Conservation (phyloP, 2,329 filamentous ascomycete species). For the Stemphylium beticola region DNA sequence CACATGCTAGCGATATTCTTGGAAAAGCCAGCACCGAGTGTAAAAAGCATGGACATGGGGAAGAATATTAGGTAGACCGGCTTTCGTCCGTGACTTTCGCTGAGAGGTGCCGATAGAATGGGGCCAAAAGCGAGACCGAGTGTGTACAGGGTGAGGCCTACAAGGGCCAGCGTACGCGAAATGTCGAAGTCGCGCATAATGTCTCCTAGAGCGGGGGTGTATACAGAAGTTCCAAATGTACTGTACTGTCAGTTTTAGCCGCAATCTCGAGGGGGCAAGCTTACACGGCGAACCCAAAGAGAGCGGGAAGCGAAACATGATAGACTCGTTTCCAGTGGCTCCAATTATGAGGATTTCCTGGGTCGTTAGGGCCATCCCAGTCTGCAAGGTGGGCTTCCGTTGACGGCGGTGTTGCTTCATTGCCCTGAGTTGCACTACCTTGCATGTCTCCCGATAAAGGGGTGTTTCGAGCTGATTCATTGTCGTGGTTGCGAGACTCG, state of each 20-base stretch:
- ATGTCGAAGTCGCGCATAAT: conserved; percentile 62
- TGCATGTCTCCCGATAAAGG: not conserved
- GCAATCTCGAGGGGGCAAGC: conserved; percentile 3
- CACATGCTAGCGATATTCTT: conserved; percentile 59
- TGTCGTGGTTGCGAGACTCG: too few relatives aligned
- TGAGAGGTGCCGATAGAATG: conserved; percentile 64
- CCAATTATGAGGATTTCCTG: conserved; percentile 52
- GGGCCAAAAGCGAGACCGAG: conserved; percentile 67
- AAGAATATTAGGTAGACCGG: conserved; percentile 58
- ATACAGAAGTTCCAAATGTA: conserved; percentile 62
- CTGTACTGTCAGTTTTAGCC: conserved; percentile 39
- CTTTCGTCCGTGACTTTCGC: conserved; percentile 63
- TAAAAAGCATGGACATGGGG: conserved; percentile 61
- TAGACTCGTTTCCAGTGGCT: conserved; percentile 36
- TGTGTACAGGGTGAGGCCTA: conserved; percentile 66
- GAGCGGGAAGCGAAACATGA: conserved; percentile 42
- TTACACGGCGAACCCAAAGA: conserved; percentile 48
- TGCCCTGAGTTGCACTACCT: not conserved
- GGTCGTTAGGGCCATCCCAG: conserved; percentile 45
- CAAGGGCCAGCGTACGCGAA: conserved; percentile 61
- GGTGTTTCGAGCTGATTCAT: too few relatives aligned
- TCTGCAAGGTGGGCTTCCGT: conserved; percentile 14
- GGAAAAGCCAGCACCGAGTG: conserved; percentile 61
- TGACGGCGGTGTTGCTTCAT: not conserved
- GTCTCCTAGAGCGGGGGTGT: conserved; percentile 56